Evolutionary conservation across 148 eudicot species (phyloP), one percentile per base, ranked within the genome.

Genomic region (Rhododendron mucronatum): DNA sequence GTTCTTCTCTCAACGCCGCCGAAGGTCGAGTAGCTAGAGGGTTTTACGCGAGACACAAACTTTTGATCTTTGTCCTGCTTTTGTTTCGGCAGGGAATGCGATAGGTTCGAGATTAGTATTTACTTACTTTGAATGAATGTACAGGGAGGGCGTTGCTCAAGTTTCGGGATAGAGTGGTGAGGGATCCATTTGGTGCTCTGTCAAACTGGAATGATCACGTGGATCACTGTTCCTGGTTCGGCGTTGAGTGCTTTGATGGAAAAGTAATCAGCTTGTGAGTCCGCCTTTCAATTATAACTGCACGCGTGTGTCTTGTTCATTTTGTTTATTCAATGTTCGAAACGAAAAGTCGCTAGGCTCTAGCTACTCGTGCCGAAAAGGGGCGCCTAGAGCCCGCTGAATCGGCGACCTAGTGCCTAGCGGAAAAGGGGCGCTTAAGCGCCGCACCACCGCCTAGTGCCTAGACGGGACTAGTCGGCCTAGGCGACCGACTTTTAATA

Each of bases 211-310:
- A 26, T 7, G 39, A 35, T 57, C 45, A 59, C 65, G 85, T 26
- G 73, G 79, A 89, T 85, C 95, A 89, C 55, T 95, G 98, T 88
- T 92, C 92, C 53, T 95, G 98, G 98, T 88, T 89, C 47, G 94
- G 95, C 15, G 92, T 95, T 20, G 82, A 86, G 82, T 95, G 98
- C 89, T 88, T 83, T 10, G 86, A 93, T 2, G 92, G 93, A 75
- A 90, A 75, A 80, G 95, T 93, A 39, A 89, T 91, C 35, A 84
- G 75, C 82, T 53, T 95, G 98, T 95, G 88, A 87, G 98, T 91
- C 50, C 6, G 41, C 51, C 16, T 45, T 74, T 59, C 55, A 21
- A 15, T 61, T 28, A 61, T 8, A 51, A 51, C 55, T 51, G 14
- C 12, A 7, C 48, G 1, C 10, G 48, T 8, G 47, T 53, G 59